Base-by-base conservation (phyloP, 2,329 filamentous ascomycete species). In the Talaromyces islandicus region DNA sequence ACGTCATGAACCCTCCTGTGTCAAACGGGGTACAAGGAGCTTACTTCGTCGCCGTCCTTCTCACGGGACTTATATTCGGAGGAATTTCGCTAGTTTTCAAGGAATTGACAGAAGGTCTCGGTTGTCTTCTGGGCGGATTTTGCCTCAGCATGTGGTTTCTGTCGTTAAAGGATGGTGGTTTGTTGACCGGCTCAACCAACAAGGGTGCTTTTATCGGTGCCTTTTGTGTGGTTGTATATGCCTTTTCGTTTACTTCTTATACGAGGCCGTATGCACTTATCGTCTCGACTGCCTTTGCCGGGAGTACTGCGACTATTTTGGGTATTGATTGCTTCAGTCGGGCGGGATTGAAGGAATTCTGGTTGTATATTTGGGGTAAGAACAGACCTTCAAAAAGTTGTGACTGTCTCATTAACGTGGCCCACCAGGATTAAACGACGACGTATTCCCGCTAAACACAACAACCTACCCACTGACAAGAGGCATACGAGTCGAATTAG, bases 271-370 rank as follows among this genome's bases (percentile, higher is more conserved):
- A 93, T 73, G 88, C 86, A 1, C 77, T 96, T 54, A 93, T 97
- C 41, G 79, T 79, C 12, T 85, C 85, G 54, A 91, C 91, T 12
- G 85, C 92, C 0, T 95, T 97, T 70, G 83, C 86, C 4, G 93
- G 93, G 7, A 88, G 91, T 3, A 96, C 91, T 0, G 85, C 85
- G 3, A 81, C 88, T 0, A 84, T 96, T 14, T 75, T 97, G 2
- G 93, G 93, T 2, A 89, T 97, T 60, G 93, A 97, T 72, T 96
- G 91, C 73, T 95, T 93, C 68, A 93, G 88, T 68, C 82, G 86
- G 63, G 91, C 92, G n/a, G 93, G 93, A 0, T 78, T 96, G 67
- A 97, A 96, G 73, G 93, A 97, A 72, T 97, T 97, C 66, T 97
- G 93, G 93, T 83, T 91, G 6, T 97, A 95, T 71, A 81, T 96